Evolutionary conservation across 306 rosid species (phyloP).

Genomic region (Psophocarpus tetragonolobus): DNA sequence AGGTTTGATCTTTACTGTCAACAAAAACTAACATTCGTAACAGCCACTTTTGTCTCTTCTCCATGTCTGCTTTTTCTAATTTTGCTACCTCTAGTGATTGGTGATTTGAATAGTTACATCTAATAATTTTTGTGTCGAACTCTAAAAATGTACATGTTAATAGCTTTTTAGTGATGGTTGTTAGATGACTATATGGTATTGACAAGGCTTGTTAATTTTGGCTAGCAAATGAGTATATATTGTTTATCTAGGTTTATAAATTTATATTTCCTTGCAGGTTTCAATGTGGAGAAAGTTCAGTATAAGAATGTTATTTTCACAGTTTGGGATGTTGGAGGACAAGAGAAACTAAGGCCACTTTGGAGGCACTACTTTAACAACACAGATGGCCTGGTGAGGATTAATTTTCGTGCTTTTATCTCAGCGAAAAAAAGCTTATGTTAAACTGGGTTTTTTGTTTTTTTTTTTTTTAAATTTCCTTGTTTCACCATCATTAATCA

Average conservation of each 20-base stretch:
- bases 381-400: conserved; percentile 85
- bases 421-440: not conserved
- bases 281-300: conserved; percentile 97
- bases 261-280: conserved; percentile 56
- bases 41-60: too few species aligned
- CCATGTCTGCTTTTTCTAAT: not conserved
- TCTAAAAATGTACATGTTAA: not conserved
- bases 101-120: not conserved
- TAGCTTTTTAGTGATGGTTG: not conserved
- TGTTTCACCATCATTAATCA: not conserved
- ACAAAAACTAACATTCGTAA: too few species aligned
- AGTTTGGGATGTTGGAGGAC: conserved; percentile 99
- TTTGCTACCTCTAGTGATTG: not conserved
- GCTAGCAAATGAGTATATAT: not conserved
- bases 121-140: not conserved
- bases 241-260: conserved; percentile 21
- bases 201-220: not conserved
- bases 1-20: too few species aligned
- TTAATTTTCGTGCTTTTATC: not conserved
- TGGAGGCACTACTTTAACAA: conserved; percentile 98
- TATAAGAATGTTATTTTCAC: conserved; percentile 96
- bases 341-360: conserved; percentile 92
- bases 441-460: not conserved
- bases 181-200: not conserved
- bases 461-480: not conserved